Evolutionary conservation across 495 filamentous ascomycete species (phyloP).

Genomic region (Penicillium parvum): DNA sequence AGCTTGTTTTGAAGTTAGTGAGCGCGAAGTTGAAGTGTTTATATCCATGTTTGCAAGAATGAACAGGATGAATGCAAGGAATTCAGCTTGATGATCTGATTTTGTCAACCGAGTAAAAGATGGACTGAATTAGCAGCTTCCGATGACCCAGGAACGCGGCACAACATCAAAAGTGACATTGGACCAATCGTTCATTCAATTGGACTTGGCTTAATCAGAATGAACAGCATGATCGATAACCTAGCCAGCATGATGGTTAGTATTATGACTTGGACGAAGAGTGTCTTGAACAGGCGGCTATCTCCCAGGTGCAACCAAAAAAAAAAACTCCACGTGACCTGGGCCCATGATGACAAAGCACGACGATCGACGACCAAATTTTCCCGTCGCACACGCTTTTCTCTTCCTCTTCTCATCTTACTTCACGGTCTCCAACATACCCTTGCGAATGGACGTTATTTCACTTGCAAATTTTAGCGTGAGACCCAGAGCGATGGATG

Average conservation of each 20-base stretch:
- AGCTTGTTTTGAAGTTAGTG: background rate
- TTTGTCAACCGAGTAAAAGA: too few species aligned
- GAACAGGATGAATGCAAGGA: too few species aligned
- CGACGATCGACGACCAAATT: background rate
- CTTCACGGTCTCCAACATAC: slow-evolving; percentile 45
- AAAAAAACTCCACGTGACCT: slow-evolving; percentile 1
- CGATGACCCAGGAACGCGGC: too few species aligned
- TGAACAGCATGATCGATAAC: too few species aligned
- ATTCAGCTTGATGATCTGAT: too few species aligned
- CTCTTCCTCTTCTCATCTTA: slow-evolving; percentile 26
- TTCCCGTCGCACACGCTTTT: slow-evolving; percentile 7
- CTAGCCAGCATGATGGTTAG: too few species aligned
- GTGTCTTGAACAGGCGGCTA: too few species aligned
- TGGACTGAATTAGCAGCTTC: too few species aligned
- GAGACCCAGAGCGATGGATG: slow-evolving; percentile 45
- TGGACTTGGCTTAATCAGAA: too few species aligned
- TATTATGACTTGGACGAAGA: too few species aligned
- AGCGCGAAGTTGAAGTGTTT: background rate
- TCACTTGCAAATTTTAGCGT: slow-evolving; percentile 30
- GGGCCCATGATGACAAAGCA: slow-evolving; percentile 1
- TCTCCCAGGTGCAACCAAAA: background rate
- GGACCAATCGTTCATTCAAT: too few species aligned
- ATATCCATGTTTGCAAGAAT: background rate
- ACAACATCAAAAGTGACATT: too few species aligned
- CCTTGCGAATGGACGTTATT: slow-evolving; percentile 26